phyloP scores from a whole-genome alignment of 805 yeast genomes.

The Ascoidea rubescens region DNA sequence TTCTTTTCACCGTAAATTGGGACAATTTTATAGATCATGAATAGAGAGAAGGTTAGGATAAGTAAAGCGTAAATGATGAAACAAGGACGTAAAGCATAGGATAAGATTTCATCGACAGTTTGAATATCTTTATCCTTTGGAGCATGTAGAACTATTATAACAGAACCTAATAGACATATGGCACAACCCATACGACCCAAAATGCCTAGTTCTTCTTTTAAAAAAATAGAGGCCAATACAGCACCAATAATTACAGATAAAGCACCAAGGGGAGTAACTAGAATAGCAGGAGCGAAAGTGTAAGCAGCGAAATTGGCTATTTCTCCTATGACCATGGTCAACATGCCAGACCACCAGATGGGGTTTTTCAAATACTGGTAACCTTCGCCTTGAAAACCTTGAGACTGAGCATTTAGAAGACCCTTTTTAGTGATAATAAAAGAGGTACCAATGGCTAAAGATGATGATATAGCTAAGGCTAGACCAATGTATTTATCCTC shows the following conservation, averaged over 20 bases:
- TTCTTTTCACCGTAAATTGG: slow-evolving; percentile 68
- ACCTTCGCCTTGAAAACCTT: slow-evolving; percentile 60
- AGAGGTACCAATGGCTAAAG: slow-evolving; percentile 81
- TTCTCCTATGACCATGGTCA: slow-evolving; percentile 85
- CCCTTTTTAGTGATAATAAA: slow-evolving; percentile 86
- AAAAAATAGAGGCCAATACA: slow-evolving; percentile 69
- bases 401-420: slow-evolving; percentile 52
- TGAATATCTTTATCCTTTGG: slow-evolving; percentile 86
- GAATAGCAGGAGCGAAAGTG: slow-evolving; percentile 87
- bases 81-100: slow-evolving; percentile 66
- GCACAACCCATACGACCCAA: slow-evolving; percentile 91
- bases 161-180: slow-evolving; percentile 76
- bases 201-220: slow-evolving; percentile 77
- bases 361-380: slow-evolving; percentile 71
- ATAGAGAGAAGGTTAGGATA: slow-evolving; percentile 54
- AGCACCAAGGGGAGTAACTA: slow-evolving; percentile 89
- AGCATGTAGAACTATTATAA: slow-evolving; percentile 79
- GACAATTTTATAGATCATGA: slow-evolving; percentile 74
- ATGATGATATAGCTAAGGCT: slow-evolving; percentile 75
- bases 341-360: slow-evolving; percentile 89
- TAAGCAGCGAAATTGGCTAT: slow-evolving; percentile 89
- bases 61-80: slow-evolving; percentile 51
- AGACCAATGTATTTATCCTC: slow-evolving; percentile 86
- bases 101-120: slow-evolving; percentile 78
- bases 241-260: slow-evolving; percentile 86